Evolutionary conservation across 2,329 filamentous ascomycete genomes (phyloP), one percentile per base, ranked within the genome.

Genomic region (Phaeosphaeria sp.): DNA sequence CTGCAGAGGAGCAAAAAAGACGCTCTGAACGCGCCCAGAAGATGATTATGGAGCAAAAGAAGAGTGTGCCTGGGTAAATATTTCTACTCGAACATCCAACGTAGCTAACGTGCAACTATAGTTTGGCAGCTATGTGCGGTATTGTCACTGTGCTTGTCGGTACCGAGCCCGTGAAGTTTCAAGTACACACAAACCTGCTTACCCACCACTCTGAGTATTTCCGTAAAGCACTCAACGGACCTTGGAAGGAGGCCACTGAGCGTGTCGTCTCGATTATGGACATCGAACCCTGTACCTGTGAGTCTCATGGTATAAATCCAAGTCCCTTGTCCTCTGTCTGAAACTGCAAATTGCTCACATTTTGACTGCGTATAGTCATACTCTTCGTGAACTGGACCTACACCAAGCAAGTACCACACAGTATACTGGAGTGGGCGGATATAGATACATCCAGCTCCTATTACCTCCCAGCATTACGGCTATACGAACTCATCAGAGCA

Each of bases 191-290:
- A 15, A 11, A 11, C 22, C 27, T 49, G 25, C 46, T 49, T 10
- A 49, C 18, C 13, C 46, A 60, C 13, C 55, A 65, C 22, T 64
- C 63, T 0, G 60, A 55, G 1, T 68, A 63, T 50, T 69, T 66
- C 39, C 46, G 54, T 10, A 58, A 54, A 0, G 62, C 65, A 4
- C 46, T 67, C 2, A 30, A 41, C 7, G 55, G 63, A 6, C 25
- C 50, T 2, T 66, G 64, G 56, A 53, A 33, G 17, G 55, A 67
- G 22, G 53, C 51, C 6, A 21, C 18, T 20, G 42, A 44, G 42
- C 42, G 21, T 9, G n/a, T 44, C 11, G 11, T 60, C 1, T 18
- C 25, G n/a, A 46, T 65, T 0, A 27, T 50, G 1, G 52, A 64
- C 18, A 22, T 61, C 4, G 57, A 59, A 21, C 49, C 55, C 6